Conservation (phyloP, 1,284 basidiomycete species). For the Xerocomus cyaneibrunnescens region DNA sequence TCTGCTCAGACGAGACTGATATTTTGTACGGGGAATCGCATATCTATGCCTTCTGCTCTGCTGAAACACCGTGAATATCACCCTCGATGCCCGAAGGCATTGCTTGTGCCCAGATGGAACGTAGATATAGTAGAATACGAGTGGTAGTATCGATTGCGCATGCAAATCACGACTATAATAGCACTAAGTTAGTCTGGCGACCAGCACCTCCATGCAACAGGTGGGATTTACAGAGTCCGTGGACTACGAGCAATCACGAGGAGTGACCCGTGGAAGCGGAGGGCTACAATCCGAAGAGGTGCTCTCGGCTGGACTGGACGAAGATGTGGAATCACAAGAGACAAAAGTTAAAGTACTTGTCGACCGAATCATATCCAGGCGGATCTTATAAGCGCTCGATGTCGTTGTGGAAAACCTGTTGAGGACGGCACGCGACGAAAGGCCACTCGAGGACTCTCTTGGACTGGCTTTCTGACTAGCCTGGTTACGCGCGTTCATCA, state of each 20-base stretch:
- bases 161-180: background rate
- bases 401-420: background rate
- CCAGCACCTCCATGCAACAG: slow-evolving; percentile 1
- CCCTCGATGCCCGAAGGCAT: no score
- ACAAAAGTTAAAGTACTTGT: background rate
- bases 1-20: no score
- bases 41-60: no score
- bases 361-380: background rate
- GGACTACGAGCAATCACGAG: background rate
- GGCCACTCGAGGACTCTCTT: background rate
- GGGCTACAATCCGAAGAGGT: slow-evolving; percentile 4
- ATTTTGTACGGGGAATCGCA: no score
- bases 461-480: background rate
- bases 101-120: no score
- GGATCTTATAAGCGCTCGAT: background rate
- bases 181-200: background rate
- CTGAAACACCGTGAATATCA: no score
- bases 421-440: no score
- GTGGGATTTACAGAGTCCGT: background rate
- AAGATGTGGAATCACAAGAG: background rate
- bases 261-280: background rate
- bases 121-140: no score
- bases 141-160: no score
- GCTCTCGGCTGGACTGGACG: background rate
- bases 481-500: slow-evolving; percentile 1